Conservation (phyloP, 2,329 filamentous ascomycete genomes). For the Colletotrichum kahawae region DNA sequence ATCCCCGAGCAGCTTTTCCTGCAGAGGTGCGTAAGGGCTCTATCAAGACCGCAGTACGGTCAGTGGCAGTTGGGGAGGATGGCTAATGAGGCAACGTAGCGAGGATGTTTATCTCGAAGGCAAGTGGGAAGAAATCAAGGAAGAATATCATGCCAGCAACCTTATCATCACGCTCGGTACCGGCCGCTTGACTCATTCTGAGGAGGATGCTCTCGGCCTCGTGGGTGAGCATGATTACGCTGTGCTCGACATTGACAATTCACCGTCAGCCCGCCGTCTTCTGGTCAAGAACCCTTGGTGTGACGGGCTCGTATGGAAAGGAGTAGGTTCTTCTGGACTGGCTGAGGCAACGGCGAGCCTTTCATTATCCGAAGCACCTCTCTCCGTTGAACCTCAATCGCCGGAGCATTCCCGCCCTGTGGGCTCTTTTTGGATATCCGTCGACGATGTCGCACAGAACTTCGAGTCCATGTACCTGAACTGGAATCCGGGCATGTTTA, state of each 20-base stretch:
- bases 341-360: not conserved
- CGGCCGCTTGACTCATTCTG: slow-evolving; percentile 75
- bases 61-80: not conserved
- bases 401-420: slow-evolving; percentile 38
- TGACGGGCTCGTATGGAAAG: slow-evolving; percentile 77
- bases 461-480: slow-evolving; percentile 98
- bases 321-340: slow-evolving; percentile 27
- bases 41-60: not conserved
- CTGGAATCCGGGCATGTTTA: slow-evolving; percentile 91
- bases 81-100: slow-evolving; percentile 40
- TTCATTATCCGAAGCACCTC: not conserved
- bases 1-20: slow-evolving; percentile 95
- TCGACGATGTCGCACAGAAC: slow-evolving; percentile 86
- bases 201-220: slow-evolving; percentile 82
- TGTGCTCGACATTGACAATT: slow-evolving; percentile 76
- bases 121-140: slow-evolving; percentile 79
- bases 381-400: slow-evolving; percentile 22
- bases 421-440: slow-evolving; percentile 93
- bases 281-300: slow-evolving; percentile 97
- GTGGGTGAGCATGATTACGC: slow-evolving; percentile 95
- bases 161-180: slow-evolving; percentile 91
- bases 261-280: slow-evolving; percentile 67
- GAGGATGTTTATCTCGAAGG: slow-evolving; percentile 78
- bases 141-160: slow-evolving; percentile 77
- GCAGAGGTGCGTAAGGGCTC: slow-evolving; percentile 60